phyloP scores from a whole-genome alignment of 2,329 filamentous ascomycete species.

The Phoma sp. region DNA sequence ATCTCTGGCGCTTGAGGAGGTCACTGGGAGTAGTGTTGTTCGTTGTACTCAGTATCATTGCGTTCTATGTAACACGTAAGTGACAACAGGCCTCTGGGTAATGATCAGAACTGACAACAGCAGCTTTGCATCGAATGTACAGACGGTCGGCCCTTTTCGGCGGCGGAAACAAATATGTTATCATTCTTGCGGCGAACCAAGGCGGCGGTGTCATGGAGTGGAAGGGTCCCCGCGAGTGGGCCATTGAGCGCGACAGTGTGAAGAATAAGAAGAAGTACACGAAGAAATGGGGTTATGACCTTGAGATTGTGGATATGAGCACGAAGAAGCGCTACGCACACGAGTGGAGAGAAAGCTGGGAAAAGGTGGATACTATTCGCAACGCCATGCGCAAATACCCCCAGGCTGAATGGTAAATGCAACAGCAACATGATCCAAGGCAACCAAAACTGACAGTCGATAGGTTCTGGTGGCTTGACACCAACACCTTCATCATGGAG shows the following conservation, averaged over 20 bases:
- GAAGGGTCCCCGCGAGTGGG: slow-evolving; percentile 98
- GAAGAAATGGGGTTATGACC: slow-evolving; percentile 86
- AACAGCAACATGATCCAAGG: background rate
- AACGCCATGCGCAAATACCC: slow-evolving; percentile 92
- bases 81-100: slow-evolving; percentile 26
- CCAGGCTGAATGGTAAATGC: slow-evolving; percentile 86
- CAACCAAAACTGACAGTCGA: slow-evolving; percentile 33
- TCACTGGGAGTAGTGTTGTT: slow-evolving; percentile 65
- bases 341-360: slow-evolving; percentile 99
- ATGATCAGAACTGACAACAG: slow-evolving; percentile 25
- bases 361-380: slow-evolving; percentile 94
- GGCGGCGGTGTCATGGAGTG: slow-evolving; percentile 98
- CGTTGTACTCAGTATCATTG: slow-evolving; percentile 65
- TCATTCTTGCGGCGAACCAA: slow-evolving; percentile 91
- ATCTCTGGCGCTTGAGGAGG: slow-evolving; percentile 71
- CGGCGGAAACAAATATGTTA: slow-evolving; percentile 89
- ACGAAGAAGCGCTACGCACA: slow-evolving; percentile 98
- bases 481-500: slow-evolving; percentile 99
- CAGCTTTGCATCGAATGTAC: slow-evolving; percentile 67
- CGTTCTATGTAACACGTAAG: slow-evolving; percentile 79
- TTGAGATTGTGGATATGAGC: slow-evolving; percentile 98
- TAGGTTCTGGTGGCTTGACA: slow-evolving; percentile 99
- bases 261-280: slow-evolving; percentile 93
- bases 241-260: slow-evolving; percentile 94
- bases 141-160: slow-evolving; percentile 76